phyloP scores from a whole-genome alignment of 805 yeast genomes.

The Wickerhamomyces chaumierensis region DNA sequence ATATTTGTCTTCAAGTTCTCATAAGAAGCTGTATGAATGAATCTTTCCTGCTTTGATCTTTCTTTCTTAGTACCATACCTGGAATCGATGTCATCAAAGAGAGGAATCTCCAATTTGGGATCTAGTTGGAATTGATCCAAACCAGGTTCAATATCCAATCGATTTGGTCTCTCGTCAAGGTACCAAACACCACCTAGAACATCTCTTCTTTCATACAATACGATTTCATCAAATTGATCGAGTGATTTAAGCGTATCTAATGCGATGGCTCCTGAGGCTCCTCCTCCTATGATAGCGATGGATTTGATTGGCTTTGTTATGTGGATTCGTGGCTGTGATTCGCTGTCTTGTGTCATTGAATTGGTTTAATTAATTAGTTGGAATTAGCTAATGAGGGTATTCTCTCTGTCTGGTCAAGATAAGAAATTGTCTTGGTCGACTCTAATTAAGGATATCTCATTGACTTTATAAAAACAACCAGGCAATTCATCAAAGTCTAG shows the following conservation, averaged over 20 bases:
- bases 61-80: not conserved
- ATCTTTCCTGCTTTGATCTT: constrained; percentile 15
- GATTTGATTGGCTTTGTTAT: constrained; percentile 9
- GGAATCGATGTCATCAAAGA: not conserved
- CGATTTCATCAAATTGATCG: constrained; percentile 21
- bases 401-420: no score
- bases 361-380: no score
- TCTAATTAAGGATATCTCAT: no score
- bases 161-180: constrained; percentile 13
- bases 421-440: no score
- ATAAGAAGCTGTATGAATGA: constrained; percentile 21
- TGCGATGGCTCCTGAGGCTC: constrained; percentile 36
- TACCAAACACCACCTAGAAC: constrained; percentile 34
- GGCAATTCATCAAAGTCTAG: no score
- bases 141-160: constrained; percentile 19
- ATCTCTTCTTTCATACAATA: constrained; percentile 29
- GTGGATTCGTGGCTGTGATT: not conserved
- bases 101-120: constrained; percentile 15
- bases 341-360: no score
- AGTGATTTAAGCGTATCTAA: constrained; percentile 29
- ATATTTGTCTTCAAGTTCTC: constrained; percentile 26
- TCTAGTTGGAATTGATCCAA: constrained; percentile 16
- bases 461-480: no score
- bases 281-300: constrained; percentile 39
- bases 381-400: no score